These are phyloP conservation scores for Talaromyces sp. DNA, from an alignment of 2,329 filamentous ascomycete genomes.

Conservation along the genomic window DNA sequence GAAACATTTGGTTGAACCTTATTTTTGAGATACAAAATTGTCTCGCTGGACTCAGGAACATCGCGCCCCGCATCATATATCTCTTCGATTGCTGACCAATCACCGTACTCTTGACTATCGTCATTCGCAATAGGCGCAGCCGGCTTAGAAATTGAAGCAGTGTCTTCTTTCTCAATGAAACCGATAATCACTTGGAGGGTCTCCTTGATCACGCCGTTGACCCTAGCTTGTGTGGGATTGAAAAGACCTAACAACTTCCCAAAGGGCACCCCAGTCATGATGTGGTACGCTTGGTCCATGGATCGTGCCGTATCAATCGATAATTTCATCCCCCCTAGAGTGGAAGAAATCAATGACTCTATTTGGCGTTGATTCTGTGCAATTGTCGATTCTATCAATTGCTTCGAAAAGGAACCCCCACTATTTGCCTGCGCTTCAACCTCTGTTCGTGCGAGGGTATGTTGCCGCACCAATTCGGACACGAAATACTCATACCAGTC, in stretches of 20 bases:
- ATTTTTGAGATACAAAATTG: constrained; percentile 33
- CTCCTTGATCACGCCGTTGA: constrained; percentile 46
- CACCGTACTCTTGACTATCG: constrained; percentile 63
- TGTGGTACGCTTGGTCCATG: constrained; percentile 35
- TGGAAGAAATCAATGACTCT: constrained; percentile 50
- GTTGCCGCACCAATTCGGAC: constrained; percentile 50
- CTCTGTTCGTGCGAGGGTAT: constrained; percentile 53
- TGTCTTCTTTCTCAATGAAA: constrained; percentile 35
- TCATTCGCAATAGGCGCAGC: constrained; percentile 41
- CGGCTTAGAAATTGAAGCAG: constrained; percentile 15
- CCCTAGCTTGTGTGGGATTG: constrained; percentile 42
- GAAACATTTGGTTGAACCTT: constrained; percentile 47
- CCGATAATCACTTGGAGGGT: constrained; percentile 45
- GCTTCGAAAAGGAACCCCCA: constrained; percentile 38
- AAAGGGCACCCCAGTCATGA: constrained; percentile 43
- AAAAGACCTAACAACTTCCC: constrained; percentile 49
- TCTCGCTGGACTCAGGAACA: constrained; percentile 17
- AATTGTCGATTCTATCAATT: constrained; percentile 50
- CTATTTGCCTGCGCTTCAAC: constrained; percentile 49
- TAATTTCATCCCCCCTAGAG: constrained; percentile 47
- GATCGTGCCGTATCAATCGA: constrained; percentile 42
- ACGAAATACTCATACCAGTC: constrained; percentile 54
- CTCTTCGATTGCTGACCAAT: constrained; percentile 53
- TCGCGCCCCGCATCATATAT: constrained; percentile 32
- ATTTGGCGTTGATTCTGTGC: constrained; percentile 55